Evolutionary conservation across 805 yeast species (phyloP).

Genomic region (Ogataea populi-albae): DNA sequence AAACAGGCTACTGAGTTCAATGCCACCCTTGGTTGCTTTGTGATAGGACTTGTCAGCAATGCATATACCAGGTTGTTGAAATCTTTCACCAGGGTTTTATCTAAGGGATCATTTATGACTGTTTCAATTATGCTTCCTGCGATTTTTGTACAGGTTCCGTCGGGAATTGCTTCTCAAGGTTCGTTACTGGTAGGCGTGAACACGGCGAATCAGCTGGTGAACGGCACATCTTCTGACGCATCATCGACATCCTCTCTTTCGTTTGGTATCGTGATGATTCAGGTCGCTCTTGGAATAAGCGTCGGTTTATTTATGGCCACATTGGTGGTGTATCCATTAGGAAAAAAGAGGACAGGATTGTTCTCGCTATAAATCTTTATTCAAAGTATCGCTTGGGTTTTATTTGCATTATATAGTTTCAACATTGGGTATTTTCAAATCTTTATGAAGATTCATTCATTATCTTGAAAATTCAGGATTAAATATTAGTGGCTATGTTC

Average conservation of each 20-base stretch:
- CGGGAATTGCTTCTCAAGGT: constrained; percentile 90
- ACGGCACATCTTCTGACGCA: constrained; percentile 9
- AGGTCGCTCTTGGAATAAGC: constrained; percentile 89
- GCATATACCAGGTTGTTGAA: constrained; percentile 82
- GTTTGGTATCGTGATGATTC: constrained; percentile 85
- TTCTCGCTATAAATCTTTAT: constrained; percentile 58
- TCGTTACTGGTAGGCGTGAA: constrained; percentile 76
- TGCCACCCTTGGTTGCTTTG: constrained; percentile 86
- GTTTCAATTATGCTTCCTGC: constrained; percentile 96
- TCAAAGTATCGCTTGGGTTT: no score
- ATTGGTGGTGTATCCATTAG: constrained; percentile 85
- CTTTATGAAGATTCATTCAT: no score
- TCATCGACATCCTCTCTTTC: constrained; percentile 34
- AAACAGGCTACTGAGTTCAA: constrained; percentile 67
- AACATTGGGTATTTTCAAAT: no score
- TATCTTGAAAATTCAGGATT: no score
- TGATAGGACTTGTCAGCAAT: constrained; percentile 85
- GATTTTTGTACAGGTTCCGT: constrained; percentile 90
- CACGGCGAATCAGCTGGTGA: constrained; percentile 65
- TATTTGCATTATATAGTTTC: no score
- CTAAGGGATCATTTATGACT: constrained; percentile 51
- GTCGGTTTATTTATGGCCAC: constrained; percentile 93
- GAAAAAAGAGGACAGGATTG: constrained; percentile 82
- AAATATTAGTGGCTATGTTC: no score
- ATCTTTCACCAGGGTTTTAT: constrained; percentile 42